These are phyloP conservation scores for Penicillium soppii DNA, from an alignment of 495 filamentous ascomycete genomes.

Conservation along the genomic window DNA sequence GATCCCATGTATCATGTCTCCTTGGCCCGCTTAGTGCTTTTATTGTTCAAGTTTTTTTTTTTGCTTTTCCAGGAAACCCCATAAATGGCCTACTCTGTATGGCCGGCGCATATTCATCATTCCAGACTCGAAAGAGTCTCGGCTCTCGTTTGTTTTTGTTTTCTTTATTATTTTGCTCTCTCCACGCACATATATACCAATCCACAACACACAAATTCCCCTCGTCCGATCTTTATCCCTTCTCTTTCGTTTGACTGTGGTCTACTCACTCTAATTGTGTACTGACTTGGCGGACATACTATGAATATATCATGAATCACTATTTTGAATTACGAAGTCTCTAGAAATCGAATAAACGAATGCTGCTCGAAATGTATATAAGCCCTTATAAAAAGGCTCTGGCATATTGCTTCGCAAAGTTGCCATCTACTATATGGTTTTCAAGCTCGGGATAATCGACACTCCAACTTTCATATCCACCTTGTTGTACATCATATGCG, in stretches of 20 bases:
- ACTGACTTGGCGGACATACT: constrained; percentile 21
- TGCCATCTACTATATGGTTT: too few species aligned
- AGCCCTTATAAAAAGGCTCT: too few species aligned
- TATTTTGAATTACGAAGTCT: too few species aligned
- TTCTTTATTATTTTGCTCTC: neutral
- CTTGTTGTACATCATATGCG: neutral
- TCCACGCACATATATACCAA: constrained; percentile 12
- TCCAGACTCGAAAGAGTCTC: constrained; percentile 1
- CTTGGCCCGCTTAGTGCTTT: constrained; percentile 28
- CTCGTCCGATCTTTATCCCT: constrained; percentile 20
- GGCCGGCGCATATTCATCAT: constrained; percentile 31
- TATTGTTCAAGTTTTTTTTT: constrained; percentile 11
- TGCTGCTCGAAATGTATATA: neutral
- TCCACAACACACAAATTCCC: constrained; percentile 12
- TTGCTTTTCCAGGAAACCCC: constrained; percentile 20
- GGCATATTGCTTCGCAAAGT: too few species aligned
- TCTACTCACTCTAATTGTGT: constrained; percentile 19
- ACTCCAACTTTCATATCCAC: too few species aligned
- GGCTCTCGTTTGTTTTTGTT: constrained; percentile 5
- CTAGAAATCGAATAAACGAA: too few species aligned
- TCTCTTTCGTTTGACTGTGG: constrained; percentile 6
- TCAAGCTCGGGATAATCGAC: too few species aligned
- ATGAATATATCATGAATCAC: constrained; percentile 31
- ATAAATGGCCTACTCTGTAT: constrained; percentile 23
- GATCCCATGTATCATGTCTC: constrained; percentile 32